Conservation (phyloP, 2,329 filamentous ascomycete genomes). For the Didymella pomorum region DNA sequence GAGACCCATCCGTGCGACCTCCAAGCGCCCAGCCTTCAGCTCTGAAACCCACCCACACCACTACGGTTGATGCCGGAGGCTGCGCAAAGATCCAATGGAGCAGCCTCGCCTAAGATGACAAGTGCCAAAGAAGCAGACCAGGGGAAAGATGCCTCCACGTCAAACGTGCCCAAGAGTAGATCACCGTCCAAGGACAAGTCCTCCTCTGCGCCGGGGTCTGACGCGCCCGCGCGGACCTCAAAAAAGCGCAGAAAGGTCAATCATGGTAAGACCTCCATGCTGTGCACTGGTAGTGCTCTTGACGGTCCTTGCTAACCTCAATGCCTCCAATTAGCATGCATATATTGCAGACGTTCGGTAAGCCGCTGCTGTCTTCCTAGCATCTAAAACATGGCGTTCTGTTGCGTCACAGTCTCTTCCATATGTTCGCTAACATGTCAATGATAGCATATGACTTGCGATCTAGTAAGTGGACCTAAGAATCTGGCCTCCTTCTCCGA, state of each 20-base stretch:
- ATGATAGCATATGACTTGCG: conserved; percentile 62
- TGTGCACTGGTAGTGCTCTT: conserved; percentile 33
- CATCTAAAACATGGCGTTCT: conserved; percentile 26
- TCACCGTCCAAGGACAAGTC: conserved; percentile 42
- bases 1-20: conserved; percentile 22
- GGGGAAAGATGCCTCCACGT: conserved; percentile 37
- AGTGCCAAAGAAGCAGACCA: conserved; percentile 40
- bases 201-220: conserved; percentile 39
- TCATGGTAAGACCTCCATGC: conserved; percentile 53
- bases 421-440: conserved; percentile 45
- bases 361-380: conserved; percentile 43
- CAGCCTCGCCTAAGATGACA: conserved; percentile 45
- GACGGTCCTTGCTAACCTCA: conserved; percentile 41
- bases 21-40: conserved; percentile 25
- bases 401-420: conserved; percentile 24
- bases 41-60: conserved; percentile 41
- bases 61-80: conserved; percentile 51
- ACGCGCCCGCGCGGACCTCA: conserved; percentile 44
- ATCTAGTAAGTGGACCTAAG: conserved; percentile 53
- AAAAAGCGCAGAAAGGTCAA: conserved; percentile 64
- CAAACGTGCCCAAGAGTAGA: conserved; percentile 38
- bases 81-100: conserved; percentile 50
- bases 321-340: conserved; percentile 53
- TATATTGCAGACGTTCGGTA: conserved; percentile 62
- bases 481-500: conserved; percentile 29